Base-by-base conservation (phyloP, 331 rosid genomes). In the Quercus tomentella region DNA sequence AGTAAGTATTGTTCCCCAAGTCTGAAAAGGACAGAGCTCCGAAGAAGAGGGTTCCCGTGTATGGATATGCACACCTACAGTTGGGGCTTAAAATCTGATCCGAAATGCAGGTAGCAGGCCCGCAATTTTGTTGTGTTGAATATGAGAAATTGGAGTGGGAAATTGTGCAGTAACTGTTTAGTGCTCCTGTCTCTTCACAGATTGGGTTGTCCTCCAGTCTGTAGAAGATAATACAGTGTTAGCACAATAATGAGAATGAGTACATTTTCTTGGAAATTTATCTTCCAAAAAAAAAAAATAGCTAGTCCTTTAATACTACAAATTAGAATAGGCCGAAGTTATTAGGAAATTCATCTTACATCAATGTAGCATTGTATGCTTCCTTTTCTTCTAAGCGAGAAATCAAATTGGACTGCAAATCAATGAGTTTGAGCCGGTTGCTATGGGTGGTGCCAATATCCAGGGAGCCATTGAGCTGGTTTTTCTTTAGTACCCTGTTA, bases 31-130 rank as follows among this genome's bases (percentile, higher is more conserved):
- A 73, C 49, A 88, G 88, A 62, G 91, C 89, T 88, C 89, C 77
- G 77, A 92, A 85, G 79, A 15, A 6, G 33, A 94, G 83, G 61
- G 79, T 82, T 79, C 96, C 97, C 0, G 75, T 68, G 76, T 84
- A 94, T 72, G 97, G 93, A 66, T 85, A 87, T 74, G 92, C 89
- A 76, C 98, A 94, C 79, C 10, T 76, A 76, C 97, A 92, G 17
- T 84, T 81, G 18, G 96, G 97, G 82, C 92, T 91, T 30, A 70
- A 58, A 78, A 26, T 86, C 83, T 82, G 85, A 35, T 84, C 73
- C 7, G 71, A 22, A 60, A 21, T 66, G 81, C 97, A 93, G 2
- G 43, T 6, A 76, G 31, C 35, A 37, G 70, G 77, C 16, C 12
- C 14, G 66, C 98, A 94, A 76, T 76, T 81, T 62, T 76, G 60